Conservation (phyloP, 768 basidiomycete species). For the Lyophyllum semitale region DNA sequence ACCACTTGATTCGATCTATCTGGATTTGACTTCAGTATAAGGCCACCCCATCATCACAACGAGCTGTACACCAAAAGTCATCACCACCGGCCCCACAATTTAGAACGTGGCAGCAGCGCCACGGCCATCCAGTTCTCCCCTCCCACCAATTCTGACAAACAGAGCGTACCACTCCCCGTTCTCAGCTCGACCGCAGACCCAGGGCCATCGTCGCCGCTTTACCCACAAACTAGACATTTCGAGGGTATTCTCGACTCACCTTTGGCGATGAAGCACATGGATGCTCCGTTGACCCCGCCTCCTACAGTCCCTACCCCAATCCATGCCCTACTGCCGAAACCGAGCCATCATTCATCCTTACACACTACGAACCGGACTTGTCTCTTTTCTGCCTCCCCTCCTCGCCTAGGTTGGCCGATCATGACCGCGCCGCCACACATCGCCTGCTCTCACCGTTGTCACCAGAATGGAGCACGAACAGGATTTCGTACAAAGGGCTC, state of each 20-base stretch:
- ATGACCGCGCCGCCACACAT: not conserved
- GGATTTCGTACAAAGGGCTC: slow-evolving; percentile 6
- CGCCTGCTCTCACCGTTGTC: slow-evolving; percentile 16
- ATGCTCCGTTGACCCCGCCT: slow-evolving; percentile 41
- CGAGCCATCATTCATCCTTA: slow-evolving; percentile 18
- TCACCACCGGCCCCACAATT: not conserved
- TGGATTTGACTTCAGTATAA: slow-evolving; percentile 13
- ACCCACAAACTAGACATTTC: not conserved
- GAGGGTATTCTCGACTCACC: slow-evolving; percentile 38
- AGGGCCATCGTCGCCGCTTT: slow-evolving; percentile 2
- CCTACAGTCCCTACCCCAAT: slow-evolving; percentile 40
- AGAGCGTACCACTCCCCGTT: slow-evolving; percentile 25
- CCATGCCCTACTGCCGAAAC: slow-evolving; percentile 32
- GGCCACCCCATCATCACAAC: not conserved
- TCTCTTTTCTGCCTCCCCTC: slow-evolving; percentile 5
- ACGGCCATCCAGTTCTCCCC: slow-evolving; percentile 19
- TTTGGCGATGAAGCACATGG: slow-evolving; percentile 30
- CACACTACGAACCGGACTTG: slow-evolving; percentile 13
- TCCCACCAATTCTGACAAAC: slow-evolving; percentile 26
- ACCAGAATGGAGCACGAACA: slow-evolving; percentile 16
- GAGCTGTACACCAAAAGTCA: not conserved
- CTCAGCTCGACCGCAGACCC: slow-evolving; percentile 5
- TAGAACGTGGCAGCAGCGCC: not conserved
- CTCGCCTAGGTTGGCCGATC: slow-evolving; percentile 1
- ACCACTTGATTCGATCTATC: slow-evolving; percentile 11